phyloP scores from a whole-genome alignment of 2,329 filamentous ascomycete genomes.

The Onygenales sp. region DNA sequence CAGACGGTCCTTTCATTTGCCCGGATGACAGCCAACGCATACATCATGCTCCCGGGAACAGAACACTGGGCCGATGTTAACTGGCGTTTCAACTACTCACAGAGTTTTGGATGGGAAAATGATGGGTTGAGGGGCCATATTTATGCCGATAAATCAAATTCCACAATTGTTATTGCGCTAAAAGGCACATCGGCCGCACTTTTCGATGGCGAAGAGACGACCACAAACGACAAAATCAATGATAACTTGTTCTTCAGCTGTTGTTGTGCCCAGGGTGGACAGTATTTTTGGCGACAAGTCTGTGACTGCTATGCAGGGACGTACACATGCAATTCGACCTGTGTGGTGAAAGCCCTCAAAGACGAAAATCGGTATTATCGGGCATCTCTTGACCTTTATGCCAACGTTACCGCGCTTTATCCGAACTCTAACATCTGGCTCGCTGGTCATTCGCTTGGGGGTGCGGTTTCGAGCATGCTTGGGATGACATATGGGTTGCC shows the following conservation, averaged over 20 bases:
- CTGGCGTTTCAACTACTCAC: conserved; percentile 70
- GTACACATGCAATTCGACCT: conserved; percentile 88
- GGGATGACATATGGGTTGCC: conserved; percentile 86
- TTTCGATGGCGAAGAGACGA: conserved; percentile 94
- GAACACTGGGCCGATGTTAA: conserved; percentile 79
- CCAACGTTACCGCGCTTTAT: conserved; percentile 84
- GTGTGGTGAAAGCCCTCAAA: conserved; percentile 62
- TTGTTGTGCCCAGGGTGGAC: conserved; percentile 89
- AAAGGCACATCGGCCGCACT: conserved; percentile 87
- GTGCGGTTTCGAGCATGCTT: conserved; percentile 77
- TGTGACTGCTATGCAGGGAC: conserved; percentile 85
- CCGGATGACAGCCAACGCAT: conserved; percentile 81
- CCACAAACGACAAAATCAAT: conserved; percentile 94
- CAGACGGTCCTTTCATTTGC: conserved; percentile 75
- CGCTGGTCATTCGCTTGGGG: conserved; percentile 84
- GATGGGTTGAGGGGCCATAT: conserved; percentile 89
- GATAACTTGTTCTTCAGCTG: conserved; percentile 98
- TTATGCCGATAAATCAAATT: conserved; percentile 76
- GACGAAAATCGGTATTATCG: conserved; percentile 88
- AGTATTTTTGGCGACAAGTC: conserved; percentile 81
- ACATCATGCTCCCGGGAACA: conserved; percentile 61
- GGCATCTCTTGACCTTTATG: conserved; percentile 78
- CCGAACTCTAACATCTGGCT: conserved; percentile 80
- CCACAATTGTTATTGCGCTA: conserved; percentile 79
- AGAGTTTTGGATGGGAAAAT: conserved; percentile 83